Base-by-base conservation (phyloP, 257 asterid species). In the Asclepias syriaca region DNA sequence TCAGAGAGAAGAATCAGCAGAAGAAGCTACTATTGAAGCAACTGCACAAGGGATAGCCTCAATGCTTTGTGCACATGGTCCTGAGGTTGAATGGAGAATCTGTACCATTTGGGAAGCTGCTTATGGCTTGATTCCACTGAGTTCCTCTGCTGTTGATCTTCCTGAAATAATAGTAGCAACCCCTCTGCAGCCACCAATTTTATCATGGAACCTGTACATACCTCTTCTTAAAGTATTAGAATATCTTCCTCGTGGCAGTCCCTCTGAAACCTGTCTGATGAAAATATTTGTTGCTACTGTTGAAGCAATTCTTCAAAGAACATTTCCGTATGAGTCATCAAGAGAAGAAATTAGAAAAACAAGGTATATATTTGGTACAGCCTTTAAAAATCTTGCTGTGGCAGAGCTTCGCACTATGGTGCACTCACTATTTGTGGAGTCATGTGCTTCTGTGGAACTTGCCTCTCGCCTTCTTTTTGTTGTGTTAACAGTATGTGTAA, bases 21-120 rank as follows among this genome's bases (percentile, higher is more conserved):
- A 85, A 61, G 98, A 89, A 81, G 96, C 99, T 67, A 91, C 97
- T 3, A 84, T 88, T 60, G 98, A 94, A 84, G 98, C 99, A 64
- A 94, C 99, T 74, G 99, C 99, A 66, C 98, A 95, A 78, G 99
- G 98, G 75, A 92, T 95, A 85, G 98, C 99, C 45, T 95, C 99
- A 16, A 92, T 95, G 99, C 99, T 95, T 76, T 95, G 99, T 74
- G 98, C 99, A 72, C 98, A 95, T 71, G 99, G 98, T 57, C 96
- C 98, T 22, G 99, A 95, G 87, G 99, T 92, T 60, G 98, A 95
- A 80, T 95, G 99, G 98, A 86, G 99, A 80, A 92, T 95, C 83
- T 95, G 99, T 78, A 95, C 99, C 61, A 90, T 95, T 69, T 95
- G 99, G 99, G 99, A 95, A 92, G 99, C 97, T 75, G 99, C 99